These are phyloP conservation scores for Fusarium sarcochroum DNA, from an alignment of 2,329 filamentous ascomycete species.

Conservation along the genomic window DNA sequence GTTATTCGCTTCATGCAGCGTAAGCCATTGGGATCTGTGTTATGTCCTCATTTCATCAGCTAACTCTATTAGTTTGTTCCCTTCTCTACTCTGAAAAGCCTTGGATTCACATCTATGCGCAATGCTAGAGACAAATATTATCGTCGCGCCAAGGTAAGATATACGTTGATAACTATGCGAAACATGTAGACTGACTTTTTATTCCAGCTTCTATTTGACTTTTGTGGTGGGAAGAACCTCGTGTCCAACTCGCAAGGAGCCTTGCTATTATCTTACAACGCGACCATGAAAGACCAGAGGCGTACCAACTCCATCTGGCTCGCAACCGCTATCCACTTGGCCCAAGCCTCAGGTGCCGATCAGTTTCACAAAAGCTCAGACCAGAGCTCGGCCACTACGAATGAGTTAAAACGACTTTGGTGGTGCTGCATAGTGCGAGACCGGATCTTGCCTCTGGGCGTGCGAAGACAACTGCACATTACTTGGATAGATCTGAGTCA, in stretches of 20 bases:
- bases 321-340: conserved; percentile 30
- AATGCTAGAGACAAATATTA: conserved; percentile 31
- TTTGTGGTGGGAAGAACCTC: conserved; percentile 16
- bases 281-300: conserved; percentile 26
- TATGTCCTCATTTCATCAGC: neutral
- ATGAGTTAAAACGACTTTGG: conserved; percentile 31
- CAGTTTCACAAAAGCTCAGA: conserved; percentile 6
- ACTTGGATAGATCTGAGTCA: conserved; percentile 2
- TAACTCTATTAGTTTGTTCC: conserved; percentile 23
- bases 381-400: neutral
- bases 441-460: conserved; percentile 27
- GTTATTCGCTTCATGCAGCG: conserved; percentile 32
- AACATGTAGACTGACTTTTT: neutral
- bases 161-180: neutral
- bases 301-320: conserved; percentile 32
- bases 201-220: conserved; percentile 25
- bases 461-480: conserved; percentile 30
- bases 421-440: conserved; percentile 39
- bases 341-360: conserved; percentile 24
- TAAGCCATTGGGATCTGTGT: neutral
- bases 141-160: conserved; percentile 26
- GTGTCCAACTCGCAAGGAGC: conserved; percentile 25
- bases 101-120: conserved; percentile 23
- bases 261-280: conserved; percentile 25
- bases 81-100: conserved; percentile 5